phyloP scores from a whole-genome alignment of 441 rosid genomes.

The Euphorbia celastroides region DNA sequence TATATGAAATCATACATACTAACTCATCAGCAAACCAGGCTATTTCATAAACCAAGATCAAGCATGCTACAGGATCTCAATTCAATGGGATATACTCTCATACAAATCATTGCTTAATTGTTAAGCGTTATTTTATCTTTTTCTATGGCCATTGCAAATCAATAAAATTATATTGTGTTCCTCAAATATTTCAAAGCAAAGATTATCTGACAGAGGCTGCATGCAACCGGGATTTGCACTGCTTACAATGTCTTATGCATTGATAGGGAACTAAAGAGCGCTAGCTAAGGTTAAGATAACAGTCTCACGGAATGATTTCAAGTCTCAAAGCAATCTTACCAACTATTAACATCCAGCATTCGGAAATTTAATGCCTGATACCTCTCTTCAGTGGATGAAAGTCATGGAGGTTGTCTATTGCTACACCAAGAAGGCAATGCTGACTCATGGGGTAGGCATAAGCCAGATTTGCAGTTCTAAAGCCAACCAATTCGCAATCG shows the following conservation, averaged over 20 bases:
- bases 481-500: conserved; percentile 95
- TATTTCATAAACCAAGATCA: conserved; percentile 15
- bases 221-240: conserved; percentile 28
- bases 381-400: conserved; percentile 84
- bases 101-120: conserved; percentile 7
- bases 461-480: conserved; percentile 97
- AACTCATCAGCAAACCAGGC: conserved; percentile 8
- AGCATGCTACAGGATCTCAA: neutral
- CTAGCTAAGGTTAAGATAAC: conserved; percentile 38
- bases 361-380: conserved; percentile 73
- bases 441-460: conserved; percentile 71
- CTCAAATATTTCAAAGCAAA: conserved; percentile 24
- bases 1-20: neutral
- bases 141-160: conserved; percentile 16
- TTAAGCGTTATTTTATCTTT: conserved; percentile 7
- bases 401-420: conserved; percentile 78
- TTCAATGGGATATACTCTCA: conserved; percentile 15
- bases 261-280: conserved; percentile 30
- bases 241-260: conserved; percentile 37
- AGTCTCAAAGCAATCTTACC: conserved; percentile 95
- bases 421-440: conserved; percentile 98
- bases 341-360: conserved; percentile 76
- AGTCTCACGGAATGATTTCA: conserved; percentile 58
- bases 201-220: conserved; percentile 24
- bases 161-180: conserved; percentile 18